Percentiles rank a stretch among this genome's conserved stretches.
These are phyloP conservation scores for Knoxdaviesia proteae DNA, from an alignment of 2,329 filamentous ascomycete genomes.

Conservation along the genomic window DNA sequence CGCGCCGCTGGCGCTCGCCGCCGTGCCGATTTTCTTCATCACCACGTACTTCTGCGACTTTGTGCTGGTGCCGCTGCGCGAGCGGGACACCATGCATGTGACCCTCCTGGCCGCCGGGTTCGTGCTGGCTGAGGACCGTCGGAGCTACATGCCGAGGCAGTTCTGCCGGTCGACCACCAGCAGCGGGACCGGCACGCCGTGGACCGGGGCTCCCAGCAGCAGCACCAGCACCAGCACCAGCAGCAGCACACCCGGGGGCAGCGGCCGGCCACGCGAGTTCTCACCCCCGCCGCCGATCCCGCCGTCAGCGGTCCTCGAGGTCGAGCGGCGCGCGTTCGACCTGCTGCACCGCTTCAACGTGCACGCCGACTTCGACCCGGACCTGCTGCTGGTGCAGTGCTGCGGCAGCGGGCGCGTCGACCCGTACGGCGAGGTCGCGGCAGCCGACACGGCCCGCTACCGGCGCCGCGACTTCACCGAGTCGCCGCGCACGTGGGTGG, in stretches of 20 bases:
- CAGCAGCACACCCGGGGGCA: slow-evolving; percentile 7
- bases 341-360: slow-evolving; percentile 64
- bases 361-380: slow-evolving; percentile 45
- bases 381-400: slow-evolving; percentile 60
- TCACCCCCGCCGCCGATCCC: slow-evolving; percentile 48
- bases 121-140: slow-evolving; percentile 53
- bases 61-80: slow-evolving; percentile 67
- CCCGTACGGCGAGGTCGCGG: slow-evolving; percentile 6
- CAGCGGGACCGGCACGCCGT: slow-evolving; percentile 10
- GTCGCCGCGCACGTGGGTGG: slow-evolving; percentile 25
- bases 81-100: slow-evolving; percentile 51
- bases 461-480: slow-evolving; percentile 8
- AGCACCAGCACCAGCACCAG: slow-evolving; percentile 12
- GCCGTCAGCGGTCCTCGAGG: slow-evolving; percentile 55
- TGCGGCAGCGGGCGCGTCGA: slow-evolving; percentile 32
- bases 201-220: slow-evolving; percentile 6
- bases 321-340: slow-evolving; percentile 66
- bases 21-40: slow-evolving; percentile 95
- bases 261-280: slow-evolving; percentile 10
- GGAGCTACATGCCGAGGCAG: slow-evolving; percentile 9
- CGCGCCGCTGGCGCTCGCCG: slow-evolving; percentile 72
- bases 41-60: slow-evolving; percentile 97
- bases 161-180: slow-evolving; percentile 6
- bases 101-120: slow-evolving; percentile 66
- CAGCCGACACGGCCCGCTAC: slow-evolving; percentile 16